Base-by-base conservation (phyloP, 2,329 filamentous ascomycete genomes). In the Fonsecaea nubica region DNA sequence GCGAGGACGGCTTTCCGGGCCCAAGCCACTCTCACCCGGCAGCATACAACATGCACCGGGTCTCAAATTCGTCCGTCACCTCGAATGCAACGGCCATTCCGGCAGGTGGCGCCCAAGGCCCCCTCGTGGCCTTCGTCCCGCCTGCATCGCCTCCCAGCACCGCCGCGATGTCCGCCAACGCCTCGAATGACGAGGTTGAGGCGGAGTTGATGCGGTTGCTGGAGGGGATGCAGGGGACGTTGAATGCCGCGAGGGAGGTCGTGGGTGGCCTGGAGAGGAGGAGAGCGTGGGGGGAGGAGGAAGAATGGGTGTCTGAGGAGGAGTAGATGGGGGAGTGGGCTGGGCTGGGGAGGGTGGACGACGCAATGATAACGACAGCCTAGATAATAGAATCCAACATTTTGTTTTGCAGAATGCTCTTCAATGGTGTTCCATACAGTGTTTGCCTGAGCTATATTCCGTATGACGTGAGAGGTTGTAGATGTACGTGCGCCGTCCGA, bases 181-280 rank as follows among this genome's bases (percentile, higher is more conserved):
- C 77, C 3, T 75, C 76, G 32, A 77, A 80, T 52, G 70, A 74
- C 2, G 72, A 75, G 8, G 73, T 82, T 13, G 72, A 75, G 5
- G 74, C 72, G 3, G 80, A 82, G 67, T 69, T 82, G 62, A 77
- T 80, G 66, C 72, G 80, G 30, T 67, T 82, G 57, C 71, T 82
- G 7, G 76, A 74, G 36, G 76, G 78, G 56, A 78, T 81, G 63
- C 68, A 79, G 45, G 75, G 75, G 63, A 78, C 78, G 8, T 71
- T 82, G 21, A 74, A 74, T 4, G 76, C 76, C 1, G 79, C 78
- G 9, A 75, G 76, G 4, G 75, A 79, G 63, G 77, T 78, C 15
- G 67, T 72, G 15, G 66, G 69, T 13, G 66, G 67, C 8, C 55
- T 68, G 36, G 69, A 67, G 55, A 65, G 67, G 36, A 62, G 68